Evolutionary conservation across 495 filamentous ascomycete species (phyloP).

Genomic region (Aspergillus cavernicola): DNA sequence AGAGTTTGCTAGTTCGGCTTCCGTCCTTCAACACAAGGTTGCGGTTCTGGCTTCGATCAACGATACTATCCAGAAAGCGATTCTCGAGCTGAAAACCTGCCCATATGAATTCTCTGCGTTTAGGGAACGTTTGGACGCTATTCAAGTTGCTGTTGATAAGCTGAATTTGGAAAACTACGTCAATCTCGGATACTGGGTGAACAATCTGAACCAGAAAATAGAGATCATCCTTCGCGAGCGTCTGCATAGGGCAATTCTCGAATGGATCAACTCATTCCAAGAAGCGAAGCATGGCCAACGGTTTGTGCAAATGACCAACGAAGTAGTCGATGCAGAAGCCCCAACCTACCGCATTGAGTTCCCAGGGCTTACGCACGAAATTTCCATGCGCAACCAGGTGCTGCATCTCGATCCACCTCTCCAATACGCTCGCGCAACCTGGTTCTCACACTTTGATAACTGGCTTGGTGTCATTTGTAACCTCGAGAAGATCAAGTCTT

Average conservation of each 20-base stretch:
- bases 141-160: conserved; percentile 89
- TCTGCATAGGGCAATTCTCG: conserved; percentile 71
- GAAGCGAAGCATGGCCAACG: conserved; percentile 47
- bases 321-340: conserved; percentile 37
- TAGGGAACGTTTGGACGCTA: conserved; percentile 70
- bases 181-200: conserved; percentile 86
- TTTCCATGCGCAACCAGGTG: conserved; percentile 93
- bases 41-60: conserved; percentile 72
- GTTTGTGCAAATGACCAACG: conserved; percentile 14
- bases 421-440: conserved; percentile 86
- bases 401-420: conserved; percentile 93
- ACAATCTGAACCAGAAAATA: conserved; percentile 77
- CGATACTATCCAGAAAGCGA: conserved; percentile 74
- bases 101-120: conserved; percentile 74
- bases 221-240: conserved; percentile 71
- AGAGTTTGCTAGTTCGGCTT: conserved; percentile 82
- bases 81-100: conserved; percentile 80
- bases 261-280: conserved; percentile 83
- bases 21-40: conserved; percentile 82
- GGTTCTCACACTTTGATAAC: conserved; percentile 86
- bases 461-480: conserved; percentile 94
- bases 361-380: conserved; percentile 69
- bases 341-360: conserved; percentile 55
- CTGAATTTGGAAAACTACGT: conserved; percentile 93
- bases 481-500: conserved; percentile 86